Evolutionary conservation across 1,284 basidiomycete species (phyloP).

Genomic region (Cerrena zonata): DNA sequence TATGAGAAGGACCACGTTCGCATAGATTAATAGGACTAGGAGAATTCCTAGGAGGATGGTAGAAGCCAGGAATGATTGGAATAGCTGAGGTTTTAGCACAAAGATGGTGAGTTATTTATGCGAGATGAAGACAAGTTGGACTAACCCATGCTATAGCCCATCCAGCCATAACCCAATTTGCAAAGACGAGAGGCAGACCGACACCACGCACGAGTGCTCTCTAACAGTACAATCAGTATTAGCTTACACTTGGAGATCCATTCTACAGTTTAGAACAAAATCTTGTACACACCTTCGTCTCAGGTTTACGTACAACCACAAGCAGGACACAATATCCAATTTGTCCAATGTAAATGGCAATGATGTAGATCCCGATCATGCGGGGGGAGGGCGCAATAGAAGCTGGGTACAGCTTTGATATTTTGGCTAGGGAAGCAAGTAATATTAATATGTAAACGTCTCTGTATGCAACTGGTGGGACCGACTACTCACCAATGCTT

Average conservation of each 20-base stretch:
- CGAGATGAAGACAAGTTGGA: not conserved
- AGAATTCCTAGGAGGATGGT: constrained; percentile 60
- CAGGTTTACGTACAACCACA: constrained; percentile 62
- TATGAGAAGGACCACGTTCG: constrained; percentile 60
- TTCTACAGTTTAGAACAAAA: not conserved
- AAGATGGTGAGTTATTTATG: not conserved
- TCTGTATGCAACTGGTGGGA: not conserved
- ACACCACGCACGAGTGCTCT: constrained; percentile 69
- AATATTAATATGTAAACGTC: not conserved
- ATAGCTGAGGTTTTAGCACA: constrained; percentile 36
- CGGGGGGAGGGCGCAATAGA: constrained; percentile 65
- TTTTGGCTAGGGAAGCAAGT: constrained; percentile 34
- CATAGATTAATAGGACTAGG: constrained; percentile 55
- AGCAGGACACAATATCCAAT: constrained; percentile 79
- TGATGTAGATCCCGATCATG: constrained; percentile 64
- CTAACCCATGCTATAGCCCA: constrained; percentile 81
- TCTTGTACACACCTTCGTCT: constrained; percentile 62
- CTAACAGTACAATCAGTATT: constrained; percentile 32
- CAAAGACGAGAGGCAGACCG: constrained; percentile 69
- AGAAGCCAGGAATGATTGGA: constrained; percentile 55
- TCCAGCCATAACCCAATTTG: constrained; percentile 77
- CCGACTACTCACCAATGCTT: constrained; percentile 39
- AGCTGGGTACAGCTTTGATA: constrained; percentile 58
- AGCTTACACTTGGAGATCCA: not conserved
- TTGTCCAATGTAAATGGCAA: constrained; percentile 55